A percentile compares a stretch with the other conserved stretches of the same genome.
Evolutionary conservation across 2,329 filamentous ascomycete genomes (phyloP).

Genomic region (Lasiodiplodia gonubiensis): DNA sequence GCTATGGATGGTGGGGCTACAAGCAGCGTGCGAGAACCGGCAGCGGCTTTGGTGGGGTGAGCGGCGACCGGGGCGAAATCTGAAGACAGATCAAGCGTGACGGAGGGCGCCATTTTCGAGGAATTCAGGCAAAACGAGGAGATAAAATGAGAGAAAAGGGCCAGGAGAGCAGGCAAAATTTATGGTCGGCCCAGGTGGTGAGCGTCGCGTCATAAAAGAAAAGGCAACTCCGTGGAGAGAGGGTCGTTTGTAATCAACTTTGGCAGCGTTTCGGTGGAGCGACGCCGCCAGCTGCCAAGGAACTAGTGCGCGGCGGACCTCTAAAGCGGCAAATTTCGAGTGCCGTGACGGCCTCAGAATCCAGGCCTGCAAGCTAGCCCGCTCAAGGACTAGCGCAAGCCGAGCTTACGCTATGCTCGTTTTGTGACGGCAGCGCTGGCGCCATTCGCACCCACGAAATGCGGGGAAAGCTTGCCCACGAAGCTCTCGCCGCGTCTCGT

Average conservation of each 20-base stretch:
- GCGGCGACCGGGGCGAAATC: constrained; percentile 40
- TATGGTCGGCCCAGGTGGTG: constrained; percentile 10
- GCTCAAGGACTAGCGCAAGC: background rate
- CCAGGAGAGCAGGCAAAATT: background rate
- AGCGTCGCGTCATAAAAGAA: constrained; percentile 20
- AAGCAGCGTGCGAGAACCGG: constrained; percentile 69
- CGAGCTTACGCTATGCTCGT: constrained; percentile 4
- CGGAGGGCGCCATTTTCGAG: constrained; percentile 46
- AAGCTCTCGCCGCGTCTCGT: background rate
- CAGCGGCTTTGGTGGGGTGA: constrained; percentile 31
- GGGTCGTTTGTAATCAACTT: constrained; percentile 24
- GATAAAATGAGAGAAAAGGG: background rate
- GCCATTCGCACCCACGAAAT: constrained; percentile 6
- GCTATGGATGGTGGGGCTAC: constrained; percentile 91
- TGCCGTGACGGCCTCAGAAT: background rate
- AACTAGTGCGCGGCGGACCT: constrained; percentile 8
- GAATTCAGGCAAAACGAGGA: background rate
- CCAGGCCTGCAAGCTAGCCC: background rate
- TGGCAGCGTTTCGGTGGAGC: constrained; percentile 18
- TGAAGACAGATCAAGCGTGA: constrained; percentile 46
- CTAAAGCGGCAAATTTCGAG: constrained; percentile 10
- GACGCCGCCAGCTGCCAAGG: constrained; percentile 15
- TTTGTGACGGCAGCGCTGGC: constrained; percentile 11
- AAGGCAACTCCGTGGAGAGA: constrained; percentile 13
- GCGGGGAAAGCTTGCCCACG: constrained; percentile 21